Conservation (phyloP, 2,329 filamentous ascomycete species). For the Aspergillus sp. region DNA sequence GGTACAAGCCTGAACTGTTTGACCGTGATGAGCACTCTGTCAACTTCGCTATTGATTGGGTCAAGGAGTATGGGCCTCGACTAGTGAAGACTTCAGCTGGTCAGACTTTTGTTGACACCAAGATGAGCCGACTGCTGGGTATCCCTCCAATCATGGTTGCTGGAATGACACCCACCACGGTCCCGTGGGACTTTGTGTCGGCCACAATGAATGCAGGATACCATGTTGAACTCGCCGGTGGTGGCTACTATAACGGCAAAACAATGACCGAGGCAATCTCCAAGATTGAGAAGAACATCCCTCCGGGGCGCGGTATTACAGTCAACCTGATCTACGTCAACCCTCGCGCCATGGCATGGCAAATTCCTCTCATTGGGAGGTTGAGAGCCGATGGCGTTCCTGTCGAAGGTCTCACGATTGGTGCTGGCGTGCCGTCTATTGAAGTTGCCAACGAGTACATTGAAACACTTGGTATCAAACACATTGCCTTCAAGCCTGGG, state of each 20-base stretch:
- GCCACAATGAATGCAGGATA: constrained; percentile 95
- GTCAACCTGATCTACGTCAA: constrained; percentile 91
- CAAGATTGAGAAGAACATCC: constrained; percentile 81
- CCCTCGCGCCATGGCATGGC: constrained; percentile 85
- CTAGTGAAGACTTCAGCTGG: constrained; percentile 85
- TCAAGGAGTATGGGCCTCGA: constrained; percentile 92
- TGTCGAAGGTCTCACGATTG: constrained; percentile 87
- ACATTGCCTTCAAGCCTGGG: constrained; percentile 90
- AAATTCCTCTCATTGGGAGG: constrained; percentile 77
- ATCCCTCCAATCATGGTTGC: constrained; percentile 83
- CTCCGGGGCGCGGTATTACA: constrained; percentile 79
- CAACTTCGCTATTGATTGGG: constrained; percentile 94
- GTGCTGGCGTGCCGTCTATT: constrained; percentile 86
- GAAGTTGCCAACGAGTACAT: constrained; percentile 93
- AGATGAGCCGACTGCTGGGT: constrained; percentile 84
- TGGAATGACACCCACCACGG: constrained; percentile 86
- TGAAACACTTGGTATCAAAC: constrained; percentile 83
- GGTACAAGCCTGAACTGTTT: constrained; percentile 97
- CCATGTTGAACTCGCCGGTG: constrained; percentile 83
- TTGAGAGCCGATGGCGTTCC: constrained; percentile 80
- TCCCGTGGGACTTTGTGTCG: constrained; percentile 86
- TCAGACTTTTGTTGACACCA: constrained; percentile 90
- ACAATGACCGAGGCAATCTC: constrained; percentile 76
- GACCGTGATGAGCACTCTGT: constrained; percentile 94
- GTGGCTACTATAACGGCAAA: constrained; percentile 80